Evolutionary conservation across 768 basidiomycete genomes (phyloP), one percentile per base, ranked within the genome.

Genomic region (Mycena indigotica): DNA sequence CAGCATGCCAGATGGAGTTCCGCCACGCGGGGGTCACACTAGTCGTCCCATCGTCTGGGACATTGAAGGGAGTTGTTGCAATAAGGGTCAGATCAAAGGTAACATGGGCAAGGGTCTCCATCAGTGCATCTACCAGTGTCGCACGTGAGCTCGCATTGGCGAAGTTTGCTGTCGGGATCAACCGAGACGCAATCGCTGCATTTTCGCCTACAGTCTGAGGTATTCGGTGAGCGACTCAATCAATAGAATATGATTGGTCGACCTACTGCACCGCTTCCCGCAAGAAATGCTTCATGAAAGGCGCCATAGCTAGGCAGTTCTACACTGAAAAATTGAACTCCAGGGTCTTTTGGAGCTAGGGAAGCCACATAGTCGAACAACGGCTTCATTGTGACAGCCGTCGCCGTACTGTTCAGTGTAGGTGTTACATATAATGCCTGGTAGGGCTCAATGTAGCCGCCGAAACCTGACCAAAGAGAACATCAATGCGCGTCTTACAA

Each of bases 401-500:
- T 70, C 38, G 67, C 68, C 2, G 54, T 61, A 24, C 60, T 56
- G 53, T 58, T 63, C 8, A 75, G 59, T 38, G 66, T 66, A 5
- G 73, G 72, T 30, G 67, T 73, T 3, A 75, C 70, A 50, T 72
- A 70, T 35, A 60, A 38, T 2, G 69, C 73, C 49, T 61, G 60
- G 41, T 44, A 54, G 13, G 60, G 56, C 61, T 53, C 55, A 19
- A 72, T 69, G 53, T 72, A 70, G 0, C 74, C 74, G 24, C 74
- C 72, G 67, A 72, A 75, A 13, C 74, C 74, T 48, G 24, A 35
- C 17, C n/a, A n/a, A n/a, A n/a, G n/a, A n/a, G n/a, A n/a, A n/a
- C n/a, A n/a, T n/a, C n/a, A 13, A 50, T 19, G 21, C 16, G 40
- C 10, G 19, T 15, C 4, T 0, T 3, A 50, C 15, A 50, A 15